Base-by-base conservation (phyloP, 139 green algal species). In the Chlorella ohadii region DNA sequence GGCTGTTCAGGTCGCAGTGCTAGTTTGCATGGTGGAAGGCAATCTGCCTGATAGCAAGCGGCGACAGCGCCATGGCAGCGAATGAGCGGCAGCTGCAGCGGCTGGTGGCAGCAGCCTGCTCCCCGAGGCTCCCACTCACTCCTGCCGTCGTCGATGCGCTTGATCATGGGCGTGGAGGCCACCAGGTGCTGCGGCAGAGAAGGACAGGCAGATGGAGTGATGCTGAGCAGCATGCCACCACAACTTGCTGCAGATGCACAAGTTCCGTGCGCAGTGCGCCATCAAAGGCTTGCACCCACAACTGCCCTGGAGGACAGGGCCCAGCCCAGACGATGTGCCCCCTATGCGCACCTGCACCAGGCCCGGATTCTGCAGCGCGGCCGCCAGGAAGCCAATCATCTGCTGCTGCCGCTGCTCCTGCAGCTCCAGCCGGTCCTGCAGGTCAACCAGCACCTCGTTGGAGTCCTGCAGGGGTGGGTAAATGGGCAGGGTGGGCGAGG, bases 331-430 rank as follows among this genome's bases (percentile, higher is more conserved):
- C n/a, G n/a, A n/a, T n/a, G n/a, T n/a, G n/a, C n/a, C 12, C 51
- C 51, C 12, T 13, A 2, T 13, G 22, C 51, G 12, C 15, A 59
- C 51, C 51, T 59, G 88, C 70, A 98, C 85, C 72, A 98, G 90
- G 31, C 88, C 84, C 0, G 95, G 95, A 88, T 98, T 94, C 75
- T 97, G 92, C 65, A 96, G 88, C 16, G 94, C 94, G 17, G 89
- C 90, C 19, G 91, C 90, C 81, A 98, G 91, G 82, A 98, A 96
- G 73, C 83, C 87, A 71, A 98, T 91, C 71, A 98, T 96, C 33
- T 95, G 93, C 82, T 94, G 91, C 90, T 98, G 94, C 31, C 94
- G 91, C 78, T 92, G 70, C 86, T 98, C 94, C 28, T 89, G 93
- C 17, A 63, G 2, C 39, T 96, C 92, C 80, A 98, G 70, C 28